Conservation (phyloP, 805 yeast species). For the Torulaspora quercuum region DNA sequence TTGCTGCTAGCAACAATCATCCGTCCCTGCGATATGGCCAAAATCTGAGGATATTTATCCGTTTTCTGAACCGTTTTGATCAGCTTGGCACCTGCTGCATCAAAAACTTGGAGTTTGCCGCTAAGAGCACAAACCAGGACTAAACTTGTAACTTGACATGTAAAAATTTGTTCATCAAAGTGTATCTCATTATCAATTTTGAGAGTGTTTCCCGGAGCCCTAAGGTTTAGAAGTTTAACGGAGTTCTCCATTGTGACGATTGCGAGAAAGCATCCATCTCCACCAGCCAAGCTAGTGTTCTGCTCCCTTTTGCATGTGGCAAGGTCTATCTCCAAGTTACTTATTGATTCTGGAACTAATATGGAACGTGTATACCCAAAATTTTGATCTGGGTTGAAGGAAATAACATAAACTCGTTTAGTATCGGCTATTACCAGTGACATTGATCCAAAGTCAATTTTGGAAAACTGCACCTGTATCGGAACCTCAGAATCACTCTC, state of each 20-base stretch:
- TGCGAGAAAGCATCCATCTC: slow-evolving; percentile 36
- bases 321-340: slow-evolving; percentile 30
- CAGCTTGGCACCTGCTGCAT: slow-evolving; percentile 32
- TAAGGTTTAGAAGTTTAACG: slow-evolving; percentile 26
- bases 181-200: slow-evolving; percentile 21
- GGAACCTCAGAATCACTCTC: slow-evolving; percentile 8
- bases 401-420: slow-evolving; percentile 21
- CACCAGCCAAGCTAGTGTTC: slow-evolving; percentile 30
- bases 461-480: slow-evolving; percentile 23
- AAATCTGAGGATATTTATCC: slow-evolving; percentile 31
- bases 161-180: slow-evolving; percentile 29
- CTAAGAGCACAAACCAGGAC: slow-evolving; percentile 32
- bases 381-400: slow-evolving; percentile 25
- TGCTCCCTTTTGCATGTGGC: slow-evolving; percentile 29
- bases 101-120: slow-evolving; percentile 30
- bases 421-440: slow-evolving; percentile 24
- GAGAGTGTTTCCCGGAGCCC: slow-evolving; percentile 23
- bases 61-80: slow-evolving; percentile 33
- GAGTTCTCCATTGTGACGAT: slow-evolving; percentile 25
- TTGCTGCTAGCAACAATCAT: slow-evolving; percentile 33
- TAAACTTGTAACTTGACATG: slow-evolving; percentile 32
- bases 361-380: slow-evolving; percentile 25
- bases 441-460: slow-evolving; percentile 36
- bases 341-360: slow-evolving; percentile 18
- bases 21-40: slow-evolving; percentile 33